phyloP scores from a whole-genome alignment of 2,329 filamentous ascomycete species.

The Botrytis cinerea region DNA sequence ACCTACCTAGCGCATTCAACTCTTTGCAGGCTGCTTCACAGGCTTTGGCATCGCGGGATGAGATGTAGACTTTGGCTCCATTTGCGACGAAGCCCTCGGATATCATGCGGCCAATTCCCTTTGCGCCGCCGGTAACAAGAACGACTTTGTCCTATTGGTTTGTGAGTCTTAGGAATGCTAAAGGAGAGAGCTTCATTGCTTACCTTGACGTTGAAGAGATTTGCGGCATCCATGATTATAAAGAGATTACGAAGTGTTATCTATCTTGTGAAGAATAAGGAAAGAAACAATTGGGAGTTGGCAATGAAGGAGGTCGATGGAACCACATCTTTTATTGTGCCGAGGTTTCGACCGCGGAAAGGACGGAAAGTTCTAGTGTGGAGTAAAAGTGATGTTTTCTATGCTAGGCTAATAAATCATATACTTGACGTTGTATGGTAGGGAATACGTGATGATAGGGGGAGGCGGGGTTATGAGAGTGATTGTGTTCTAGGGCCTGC shows the following conservation, averaged over 20 bases:
- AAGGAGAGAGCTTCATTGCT: conserved; percentile 24
- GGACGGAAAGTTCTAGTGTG: too few relatives aligned
- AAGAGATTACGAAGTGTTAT: background rate
- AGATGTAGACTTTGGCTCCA: conserved; percentile 70
- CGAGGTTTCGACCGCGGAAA: too few relatives aligned
- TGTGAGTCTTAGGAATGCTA: background rate
- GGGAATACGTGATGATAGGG: too few relatives aligned
- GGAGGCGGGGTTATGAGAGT: too few relatives aligned
- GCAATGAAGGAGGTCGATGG: background rate
- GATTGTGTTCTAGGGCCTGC: too few relatives aligned
- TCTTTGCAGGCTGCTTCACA: conserved; percentile 61
- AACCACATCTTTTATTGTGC: background rate
- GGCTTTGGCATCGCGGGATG: conserved; percentile 62
- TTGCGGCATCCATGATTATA: conserved; percentile 54
- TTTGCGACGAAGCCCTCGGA: conserved; percentile 65
- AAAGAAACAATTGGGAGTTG: background rate
- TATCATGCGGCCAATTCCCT: conserved; percentile 70
- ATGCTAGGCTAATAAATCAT: too few relatives aligned
- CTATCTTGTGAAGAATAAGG: background rate
- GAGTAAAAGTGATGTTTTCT: too few relatives aligned
- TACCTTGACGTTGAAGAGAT: conserved; percentile 62
- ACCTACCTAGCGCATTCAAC: conserved; percentile 54
- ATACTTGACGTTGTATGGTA: too few relatives aligned
- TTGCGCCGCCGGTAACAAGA: conserved; percentile 59
- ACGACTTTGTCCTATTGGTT: conserved; percentile 53